Conservation (phyloP, 805 yeast species). For the Schwanniomyces occidentalis region DNA sequence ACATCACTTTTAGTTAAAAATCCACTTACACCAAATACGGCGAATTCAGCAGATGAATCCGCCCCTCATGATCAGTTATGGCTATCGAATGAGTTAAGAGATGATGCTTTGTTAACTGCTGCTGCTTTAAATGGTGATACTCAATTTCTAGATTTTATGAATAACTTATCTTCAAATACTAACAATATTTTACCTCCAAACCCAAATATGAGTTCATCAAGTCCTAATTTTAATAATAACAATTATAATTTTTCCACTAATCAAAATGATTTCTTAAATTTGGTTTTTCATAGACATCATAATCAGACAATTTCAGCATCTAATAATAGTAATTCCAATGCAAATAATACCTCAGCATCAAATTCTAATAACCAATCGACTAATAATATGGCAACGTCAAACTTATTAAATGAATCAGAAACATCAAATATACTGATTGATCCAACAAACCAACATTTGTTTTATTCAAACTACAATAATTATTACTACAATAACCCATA, state of each 20-base stretch:
- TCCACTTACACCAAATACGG: conserved; percentile 1
- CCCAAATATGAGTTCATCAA: conserved; percentile 6
- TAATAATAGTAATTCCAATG: conserved; percentile 3
- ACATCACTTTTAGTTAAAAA: background rate
- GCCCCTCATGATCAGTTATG: conserved; percentile 54
- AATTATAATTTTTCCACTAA: conserved; percentile 17
- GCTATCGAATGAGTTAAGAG: conserved; percentile 69
- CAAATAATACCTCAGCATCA: conserved; percentile 8
- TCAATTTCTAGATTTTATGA: conserved; percentile 55
- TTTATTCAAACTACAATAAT: conserved; percentile 40
- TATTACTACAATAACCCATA: conserved; percentile 42
- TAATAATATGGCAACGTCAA: conserved; percentile 17
- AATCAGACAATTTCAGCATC: conserved; percentile 7
- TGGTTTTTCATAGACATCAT: conserved; percentile 51
- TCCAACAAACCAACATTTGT: conserved; percentile 36
- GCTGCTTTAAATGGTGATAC: conserved; percentile 66
- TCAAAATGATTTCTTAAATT: conserved; percentile 50
- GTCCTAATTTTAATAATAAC: conserved; percentile 5
- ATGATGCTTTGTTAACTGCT: conserved; percentile 72
- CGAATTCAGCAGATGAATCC: conserved; percentile 15
- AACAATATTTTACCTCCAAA: conserved; percentile 6
- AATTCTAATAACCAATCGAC: conserved; percentile 6
- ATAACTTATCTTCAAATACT: conserved; percentile 14
- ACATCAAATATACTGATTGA: conserved; percentile 21
- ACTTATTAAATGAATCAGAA: conserved; percentile 13